Conservation (phyloP, 192 early-diverging fungal genomes). For the Gaertneriomyces semiglobifer region DNA sequence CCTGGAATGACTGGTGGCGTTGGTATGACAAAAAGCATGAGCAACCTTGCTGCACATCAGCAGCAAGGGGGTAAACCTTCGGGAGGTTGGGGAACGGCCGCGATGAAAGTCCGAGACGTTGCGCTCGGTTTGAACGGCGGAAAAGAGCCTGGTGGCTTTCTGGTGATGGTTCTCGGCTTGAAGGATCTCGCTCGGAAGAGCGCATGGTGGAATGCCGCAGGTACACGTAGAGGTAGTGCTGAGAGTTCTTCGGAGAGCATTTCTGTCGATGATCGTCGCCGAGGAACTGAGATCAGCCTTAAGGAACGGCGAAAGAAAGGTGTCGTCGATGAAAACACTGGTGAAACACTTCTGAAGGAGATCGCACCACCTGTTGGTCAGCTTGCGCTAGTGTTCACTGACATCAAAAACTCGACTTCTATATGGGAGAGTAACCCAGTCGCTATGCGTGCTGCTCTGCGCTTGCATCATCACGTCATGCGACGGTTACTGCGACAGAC, state of each 20-base stretch:
- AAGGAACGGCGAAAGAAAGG: slow-evolving; percentile 16
- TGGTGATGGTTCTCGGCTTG: slow-evolving; percentile 89
- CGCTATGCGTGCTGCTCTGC: slow-evolving; percentile 84
- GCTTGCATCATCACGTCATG: slow-evolving; percentile 81
- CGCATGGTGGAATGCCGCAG: slow-evolving; percentile 33
- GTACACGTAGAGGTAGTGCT: slow-evolving; percentile 26
- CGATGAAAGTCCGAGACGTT: slow-evolving; percentile 74
- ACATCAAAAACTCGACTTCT: slow-evolving; percentile 90
- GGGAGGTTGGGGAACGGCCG: slow-evolving; percentile 48
- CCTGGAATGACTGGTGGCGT: slow-evolving; percentile 4
- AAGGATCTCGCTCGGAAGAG: slow-evolving; percentile 55
- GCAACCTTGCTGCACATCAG: slow-evolving; percentile 58
- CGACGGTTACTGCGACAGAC: slow-evolving; percentile 72
- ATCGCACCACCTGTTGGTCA: slow-evolving; percentile 79
- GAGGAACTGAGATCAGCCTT: background rate
- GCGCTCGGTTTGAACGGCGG: slow-evolving; percentile 75
- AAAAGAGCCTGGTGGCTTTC: slow-evolving; percentile 43
- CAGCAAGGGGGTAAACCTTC: slow-evolving; percentile 14
- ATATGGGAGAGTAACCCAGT: slow-evolving; percentile 84
- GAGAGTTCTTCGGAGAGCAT: slow-evolving; percentile 28
- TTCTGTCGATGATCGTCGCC: slow-evolving; percentile 22
- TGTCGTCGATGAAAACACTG: background rate
- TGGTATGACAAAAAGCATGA: slow-evolving; percentile 21
- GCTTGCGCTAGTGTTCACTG: slow-evolving; percentile 86
- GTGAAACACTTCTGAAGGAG: slow-evolving; percentile 42